phyloP scores from a whole-genome alignment of 208 protist species.

The Crithidia acanthocephali region DNA sequence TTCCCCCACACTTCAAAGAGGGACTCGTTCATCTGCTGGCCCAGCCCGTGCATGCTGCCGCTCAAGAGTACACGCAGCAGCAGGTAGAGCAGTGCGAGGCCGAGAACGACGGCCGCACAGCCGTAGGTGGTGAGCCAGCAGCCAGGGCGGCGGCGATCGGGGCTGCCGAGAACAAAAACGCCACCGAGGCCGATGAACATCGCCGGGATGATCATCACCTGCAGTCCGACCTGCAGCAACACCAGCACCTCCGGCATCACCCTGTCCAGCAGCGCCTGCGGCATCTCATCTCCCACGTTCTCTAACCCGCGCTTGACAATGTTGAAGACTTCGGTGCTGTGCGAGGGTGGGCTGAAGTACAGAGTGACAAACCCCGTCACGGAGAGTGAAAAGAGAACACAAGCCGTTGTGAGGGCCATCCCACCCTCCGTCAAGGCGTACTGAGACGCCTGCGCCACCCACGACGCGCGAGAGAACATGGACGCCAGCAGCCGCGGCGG shows the following conservation, averaged over 20 bases:
- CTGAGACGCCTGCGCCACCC: constrained; percentile 20
- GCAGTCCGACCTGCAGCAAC: constrained; percentile 12
- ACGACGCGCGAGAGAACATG: neutral
- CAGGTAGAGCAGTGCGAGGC: constrained; percentile 12
- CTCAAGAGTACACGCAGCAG: constrained; percentile 7
- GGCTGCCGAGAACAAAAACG: constrained; percentile 6
- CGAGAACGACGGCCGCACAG: neutral
- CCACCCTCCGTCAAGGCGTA: constrained; percentile 26
- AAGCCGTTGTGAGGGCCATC: constrained; percentile 26
- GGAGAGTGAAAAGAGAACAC: constrained; percentile 20
- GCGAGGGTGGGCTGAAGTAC: constrained; percentile 13
- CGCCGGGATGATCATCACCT: constrained; percentile 9
- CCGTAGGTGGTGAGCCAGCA: neutral
- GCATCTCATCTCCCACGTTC: neutral
- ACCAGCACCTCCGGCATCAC: constrained; percentile 11
- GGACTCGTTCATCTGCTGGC: neutral
- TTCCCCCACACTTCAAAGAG: neutral
- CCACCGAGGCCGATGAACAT: neutral
- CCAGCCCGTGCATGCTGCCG: constrained; percentile 4
- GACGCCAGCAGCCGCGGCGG: neutral
- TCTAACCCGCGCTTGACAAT: neutral
- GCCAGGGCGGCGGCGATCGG: constrained; percentile 11
- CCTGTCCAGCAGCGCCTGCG: neutral
- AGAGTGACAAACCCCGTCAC: constrained; percentile 11
- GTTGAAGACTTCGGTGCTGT: constrained; percentile 6